A percentile compares a stretch with the other conserved stretches of the same genome.
phyloP scores from a whole-genome alignment of 345 rosid genomes.

The Corymbia maculata region DNA sequence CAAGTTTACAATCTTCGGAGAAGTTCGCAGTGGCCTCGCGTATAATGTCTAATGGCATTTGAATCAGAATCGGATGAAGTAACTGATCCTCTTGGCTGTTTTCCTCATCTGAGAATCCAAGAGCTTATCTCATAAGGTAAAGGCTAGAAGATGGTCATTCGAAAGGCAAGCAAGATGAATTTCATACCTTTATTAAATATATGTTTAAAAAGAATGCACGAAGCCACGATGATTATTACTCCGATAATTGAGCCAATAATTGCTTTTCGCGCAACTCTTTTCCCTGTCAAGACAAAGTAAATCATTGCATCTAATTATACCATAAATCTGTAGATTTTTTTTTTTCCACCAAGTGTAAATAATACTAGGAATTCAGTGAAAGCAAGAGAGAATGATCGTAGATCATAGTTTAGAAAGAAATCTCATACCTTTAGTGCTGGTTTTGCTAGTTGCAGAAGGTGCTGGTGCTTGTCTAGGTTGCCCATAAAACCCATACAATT shows the following conservation, averaged over 20 bases:
- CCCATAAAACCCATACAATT: not conserved
- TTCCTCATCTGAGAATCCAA: no score
- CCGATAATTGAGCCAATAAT: not conserved
- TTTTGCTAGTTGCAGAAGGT: not conserved
- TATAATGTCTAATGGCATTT: not conserved
- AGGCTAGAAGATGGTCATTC: not conserved
- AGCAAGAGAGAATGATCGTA: not conserved
- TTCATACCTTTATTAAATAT: not conserved
- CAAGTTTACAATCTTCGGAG: constrained; percentile 20
- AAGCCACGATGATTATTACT: not conserved
- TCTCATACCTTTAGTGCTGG: not conserved
- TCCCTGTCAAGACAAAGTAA: not conserved
- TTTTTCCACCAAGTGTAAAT: no score
- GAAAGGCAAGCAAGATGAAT: not conserved
- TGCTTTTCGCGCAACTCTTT: not conserved
- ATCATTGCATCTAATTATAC: not conserved
- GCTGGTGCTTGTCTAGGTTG: not conserved
- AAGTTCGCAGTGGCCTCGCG: constrained; percentile 11
- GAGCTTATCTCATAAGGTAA: not conserved
- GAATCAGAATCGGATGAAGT: not conserved
- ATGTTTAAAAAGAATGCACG: not conserved
- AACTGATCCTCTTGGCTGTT: not conserved
- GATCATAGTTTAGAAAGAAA: not conserved
- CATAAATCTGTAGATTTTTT: not conserved
- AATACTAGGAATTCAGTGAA: not conserved